Percentiles rank a stretch among this genome's conserved stretches.
Conservation (phyloP, 169 alveolate species). For the Eimeria acervulina region DNA sequence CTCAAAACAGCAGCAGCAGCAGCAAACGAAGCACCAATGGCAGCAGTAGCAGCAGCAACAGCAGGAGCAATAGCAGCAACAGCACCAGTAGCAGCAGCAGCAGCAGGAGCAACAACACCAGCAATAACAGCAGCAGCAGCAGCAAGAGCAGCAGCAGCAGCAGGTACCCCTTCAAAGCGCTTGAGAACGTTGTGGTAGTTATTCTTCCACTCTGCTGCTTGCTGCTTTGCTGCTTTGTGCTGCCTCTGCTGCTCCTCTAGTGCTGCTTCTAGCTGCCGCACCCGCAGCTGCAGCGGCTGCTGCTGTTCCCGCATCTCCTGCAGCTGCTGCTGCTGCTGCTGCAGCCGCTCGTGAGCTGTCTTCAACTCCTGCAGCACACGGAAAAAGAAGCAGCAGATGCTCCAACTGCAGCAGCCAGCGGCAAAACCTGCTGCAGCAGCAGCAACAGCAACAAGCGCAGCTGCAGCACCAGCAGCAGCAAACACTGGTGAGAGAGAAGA, state of each 20-base stretch:
- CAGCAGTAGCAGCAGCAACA: neutral
- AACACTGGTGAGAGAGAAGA: no score
- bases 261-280: conserved; percentile 55
- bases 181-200: conserved; percentile 52
- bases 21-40: neutral
- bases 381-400: neutral
- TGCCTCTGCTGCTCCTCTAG: conserved; percentile 64
- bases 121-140: neutral
- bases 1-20: no score
- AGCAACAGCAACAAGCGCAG: neutral
- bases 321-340: conserved; percentile 63
- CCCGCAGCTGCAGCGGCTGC: no score
- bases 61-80: neutral
- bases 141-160: conserved; percentile 59
- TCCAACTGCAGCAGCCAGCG: neutral
- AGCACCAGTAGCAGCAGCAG: neutral
- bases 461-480: no score
- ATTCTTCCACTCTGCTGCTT: conserved; percentile 77
- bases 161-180: conserved; percentile 60
- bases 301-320: conserved; percentile 60
- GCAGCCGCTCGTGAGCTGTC: conserved; percentile 64
- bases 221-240: conserved; percentile 60
- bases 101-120: neutral
- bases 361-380: conserved; percentile 14
- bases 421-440: neutral